Evolutionary conservation across 495 filamentous ascomycete species (phyloP), one percentile per base, ranked within the genome.

Genomic region (Aspergillus baeticus): DNA sequence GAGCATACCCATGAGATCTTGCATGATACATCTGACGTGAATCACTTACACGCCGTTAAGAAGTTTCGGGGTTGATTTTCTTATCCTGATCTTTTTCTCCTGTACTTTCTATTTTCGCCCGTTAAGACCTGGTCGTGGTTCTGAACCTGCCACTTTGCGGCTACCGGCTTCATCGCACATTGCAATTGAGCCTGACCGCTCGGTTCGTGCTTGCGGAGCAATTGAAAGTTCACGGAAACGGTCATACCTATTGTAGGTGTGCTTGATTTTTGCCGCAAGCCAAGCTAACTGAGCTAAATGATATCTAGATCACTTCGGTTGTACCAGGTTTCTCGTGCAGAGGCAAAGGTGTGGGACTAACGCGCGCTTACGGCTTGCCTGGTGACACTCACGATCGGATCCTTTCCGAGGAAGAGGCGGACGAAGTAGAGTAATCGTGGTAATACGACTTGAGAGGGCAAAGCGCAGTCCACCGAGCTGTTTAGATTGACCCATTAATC

Each of bases 291-390:
- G 59, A 52, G 52, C 47, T 15, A 26, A 33, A 35, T 31, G 42
- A 42, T 43, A 47, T 55, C 41, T 55, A 63, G 61, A 60, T 51
- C 29, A 44, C 29, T 39, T 50, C 49, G 44, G 51, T 60, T 49
- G 46, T 52, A 60, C 48, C 41, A 39, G 31, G 54, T 47, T 29
- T 33, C 54, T 46, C 48, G 49, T 55, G 42, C 61, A 43, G 37
- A 48, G 44, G 50, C 43, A 50, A 51, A 59, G 46, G 36, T 38
- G 57, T 63, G 45, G 43, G 61, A 60, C 54, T 42, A 42, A 49
- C 51, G 54, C 57, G 57, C 57, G 57, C 57, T 52, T 60, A 58
- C 57, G 45, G 44, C 18, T 44, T 54, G 23, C 44, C 57, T 49
- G 31, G 47, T 50, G 37, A 22, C 34, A 55, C 41, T 58, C 42